Conservation (phyloP, 2,329 filamentous ascomycete genomes). For the Alternaria sp. region DNA sequence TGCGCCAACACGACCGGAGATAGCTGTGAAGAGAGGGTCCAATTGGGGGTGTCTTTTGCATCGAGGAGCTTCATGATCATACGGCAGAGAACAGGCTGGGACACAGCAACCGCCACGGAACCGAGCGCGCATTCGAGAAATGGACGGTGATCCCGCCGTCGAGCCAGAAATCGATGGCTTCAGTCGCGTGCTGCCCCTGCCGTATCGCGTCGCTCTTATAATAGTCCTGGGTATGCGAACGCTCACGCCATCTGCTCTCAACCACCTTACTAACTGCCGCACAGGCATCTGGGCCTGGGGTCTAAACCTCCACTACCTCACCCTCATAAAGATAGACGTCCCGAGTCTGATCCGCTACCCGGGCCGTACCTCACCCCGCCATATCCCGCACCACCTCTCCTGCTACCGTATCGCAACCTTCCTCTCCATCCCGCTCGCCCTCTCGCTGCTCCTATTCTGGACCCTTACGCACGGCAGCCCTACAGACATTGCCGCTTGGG, state of each 20-base stretch:
- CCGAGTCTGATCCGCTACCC: slow-evolving; percentile 87
- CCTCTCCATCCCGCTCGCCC: slow-evolving; percentile 71
- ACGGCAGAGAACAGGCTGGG: slow-evolving; percentile 23
- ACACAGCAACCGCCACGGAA: slow-evolving; percentile 28
- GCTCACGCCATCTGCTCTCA: not conserved
- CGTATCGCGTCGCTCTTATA: slow-evolving; percentile 86
- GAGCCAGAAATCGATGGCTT: slow-evolving; percentile 78
- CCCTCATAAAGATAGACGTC: slow-evolving; percentile 82
- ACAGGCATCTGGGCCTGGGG: slow-evolving; percentile 95
- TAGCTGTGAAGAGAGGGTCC: slow-evolving; percentile 4
- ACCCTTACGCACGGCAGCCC: slow-evolving; percentile 73
- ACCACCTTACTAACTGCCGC: not conserved
- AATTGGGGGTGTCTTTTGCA: not conserved
- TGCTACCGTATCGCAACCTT: slow-evolving; percentile 84
- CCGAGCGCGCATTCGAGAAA: slow-evolving; percentile 45
- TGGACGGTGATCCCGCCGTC: slow-evolving; percentile 77
- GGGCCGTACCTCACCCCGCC: slow-evolving; percentile 70
- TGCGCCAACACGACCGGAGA: slow-evolving; percentile 14
- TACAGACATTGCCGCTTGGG: slow-evolving; percentile 74
- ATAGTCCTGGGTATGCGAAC: slow-evolving; percentile 74
- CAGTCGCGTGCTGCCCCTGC: slow-evolving; percentile 84
- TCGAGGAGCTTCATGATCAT: slow-evolving; percentile 23
- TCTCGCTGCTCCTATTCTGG: slow-evolving; percentile 86
- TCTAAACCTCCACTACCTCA: slow-evolving; percentile 86
- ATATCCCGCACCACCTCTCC: slow-evolving; percentile 77